Evolutionary conservation across 2,329 filamentous ascomycete species (phyloP).

Genomic region (Fusarium sp.): DNA sequence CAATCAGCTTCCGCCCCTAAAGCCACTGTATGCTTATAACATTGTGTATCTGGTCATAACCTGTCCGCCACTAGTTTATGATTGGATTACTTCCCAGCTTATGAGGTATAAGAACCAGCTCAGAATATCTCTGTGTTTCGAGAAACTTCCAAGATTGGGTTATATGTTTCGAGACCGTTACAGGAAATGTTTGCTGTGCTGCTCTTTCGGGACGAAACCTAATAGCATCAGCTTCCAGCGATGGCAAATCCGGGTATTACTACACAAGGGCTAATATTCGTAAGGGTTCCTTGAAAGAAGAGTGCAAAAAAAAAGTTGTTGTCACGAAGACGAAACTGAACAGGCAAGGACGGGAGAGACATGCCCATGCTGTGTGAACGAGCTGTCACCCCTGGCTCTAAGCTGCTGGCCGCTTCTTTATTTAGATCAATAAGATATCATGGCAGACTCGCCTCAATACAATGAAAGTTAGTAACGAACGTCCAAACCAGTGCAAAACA

Average conservation of each 20-base stretch:
- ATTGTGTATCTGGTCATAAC: neutral
- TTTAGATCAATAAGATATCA: neutral
- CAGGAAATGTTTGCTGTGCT: neutral
- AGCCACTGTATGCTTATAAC: neutral
- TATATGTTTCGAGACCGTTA: neutral
- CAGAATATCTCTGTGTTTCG: neutral
- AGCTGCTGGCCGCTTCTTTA: neutral
- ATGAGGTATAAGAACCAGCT: neutral
- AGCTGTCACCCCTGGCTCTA: neutral
- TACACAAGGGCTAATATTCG: neutral
- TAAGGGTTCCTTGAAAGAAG: too few relatives aligned
- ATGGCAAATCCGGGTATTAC: neutral
- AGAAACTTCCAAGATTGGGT: too few relatives aligned
- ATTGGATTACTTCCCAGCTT: neutral
- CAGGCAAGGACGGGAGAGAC: neutral
- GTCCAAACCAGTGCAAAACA: neutral
- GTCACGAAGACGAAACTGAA: neutral
- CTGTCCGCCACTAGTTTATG: neutral
- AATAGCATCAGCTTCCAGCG: neutral
- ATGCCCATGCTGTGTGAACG: neutral
- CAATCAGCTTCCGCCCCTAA: neutral
- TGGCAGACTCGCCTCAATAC: neutral
- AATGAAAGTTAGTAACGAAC: neutral
- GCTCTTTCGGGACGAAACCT: neutral
- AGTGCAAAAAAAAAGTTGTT: neutral